Conservation (phyloP, 208 protist species). For the Trypanosoma scelopori region DNA sequence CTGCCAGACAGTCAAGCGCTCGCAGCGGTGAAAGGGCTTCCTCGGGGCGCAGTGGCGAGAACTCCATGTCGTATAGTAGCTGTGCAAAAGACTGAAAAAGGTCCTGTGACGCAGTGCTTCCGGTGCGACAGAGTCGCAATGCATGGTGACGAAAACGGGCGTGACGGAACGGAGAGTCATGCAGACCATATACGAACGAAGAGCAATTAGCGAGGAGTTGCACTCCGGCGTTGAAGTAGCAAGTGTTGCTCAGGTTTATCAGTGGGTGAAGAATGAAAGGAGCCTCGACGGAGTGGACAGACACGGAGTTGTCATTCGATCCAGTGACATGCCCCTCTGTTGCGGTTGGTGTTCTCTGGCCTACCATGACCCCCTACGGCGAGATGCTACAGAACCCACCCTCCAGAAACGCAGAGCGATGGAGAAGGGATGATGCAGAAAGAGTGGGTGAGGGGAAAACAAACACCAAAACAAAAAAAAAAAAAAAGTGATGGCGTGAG, state of each 20-base stretch:
- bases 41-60: conserved; percentile 14
- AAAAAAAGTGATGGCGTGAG: no score
- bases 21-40: conserved; percentile 46
- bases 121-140: conserved; percentile 29
- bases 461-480: no score
- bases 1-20: conserved; percentile 54
- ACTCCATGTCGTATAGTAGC: conserved; percentile 71
- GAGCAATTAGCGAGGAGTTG: conserved; percentile 93
- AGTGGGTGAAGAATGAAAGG: conserved; percentile 82
- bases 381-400: no score
- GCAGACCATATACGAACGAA: conserved; percentile 61
- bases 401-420: conserved; percentile 9
- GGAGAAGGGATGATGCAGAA: no score
- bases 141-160: conserved; percentile 11
- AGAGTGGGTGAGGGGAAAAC: no score
- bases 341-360: no score
- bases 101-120: conserved; percentile 32
- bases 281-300: background rate
- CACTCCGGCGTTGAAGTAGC: conserved; percentile 96
- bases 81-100: conserved; percentile 49
- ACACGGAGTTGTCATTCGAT: background rate
- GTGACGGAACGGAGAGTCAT: conserved; percentile 40
- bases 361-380: background rate
- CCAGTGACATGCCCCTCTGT: background rate
- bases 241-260: conserved; percentile 97